These are phyloP conservation scores for Alternaria gansuensis DNA, from an alignment of 2,329 filamentous ascomycete genomes.

Conservation along the genomic window DNA sequence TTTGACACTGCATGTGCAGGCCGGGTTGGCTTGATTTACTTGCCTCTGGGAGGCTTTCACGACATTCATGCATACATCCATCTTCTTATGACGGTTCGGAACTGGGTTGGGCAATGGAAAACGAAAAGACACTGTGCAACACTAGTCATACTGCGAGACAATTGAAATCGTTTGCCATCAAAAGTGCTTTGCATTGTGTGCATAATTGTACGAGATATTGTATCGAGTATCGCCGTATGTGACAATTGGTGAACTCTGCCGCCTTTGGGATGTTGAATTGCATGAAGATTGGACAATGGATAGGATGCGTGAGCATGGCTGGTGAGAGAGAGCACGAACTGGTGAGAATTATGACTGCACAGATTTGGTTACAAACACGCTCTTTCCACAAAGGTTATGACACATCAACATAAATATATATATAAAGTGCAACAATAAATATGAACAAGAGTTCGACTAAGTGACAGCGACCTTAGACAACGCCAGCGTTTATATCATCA, in stretches of 20 bases:
- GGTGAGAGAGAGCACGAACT: neutral
- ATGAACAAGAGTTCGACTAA: neutral
- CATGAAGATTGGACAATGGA: neutral
- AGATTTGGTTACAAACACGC: neutral
- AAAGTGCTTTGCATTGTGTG: neutral
- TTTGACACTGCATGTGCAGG: slow-evolving; percentile 3
- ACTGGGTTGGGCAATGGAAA: neutral
- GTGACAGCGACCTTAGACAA: neutral
- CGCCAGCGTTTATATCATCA: slow-evolving; percentile 5
- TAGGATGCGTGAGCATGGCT: neutral
- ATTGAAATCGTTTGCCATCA: slow-evolving; percentile 8
- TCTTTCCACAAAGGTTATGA: neutral
- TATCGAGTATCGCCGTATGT: neutral
- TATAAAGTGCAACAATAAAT: neutral
- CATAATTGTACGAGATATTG: neutral
- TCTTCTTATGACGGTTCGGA: slow-evolving; percentile 6
- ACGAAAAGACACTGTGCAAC: neutral
- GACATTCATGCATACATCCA: neutral
- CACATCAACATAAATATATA: neutral
- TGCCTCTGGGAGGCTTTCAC: slow-evolving; percentile 1
- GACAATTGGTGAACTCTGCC: neutral
- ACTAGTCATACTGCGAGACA: slow-evolving; percentile 1
- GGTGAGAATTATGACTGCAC: neutral
- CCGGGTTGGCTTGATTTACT: neutral
- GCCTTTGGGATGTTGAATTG: neutral